These are phyloP conservation scores for Kentomonas sorsogonicus DNA, from an alignment of 208 protist genomes.

Conservation along the genomic window DNA sequence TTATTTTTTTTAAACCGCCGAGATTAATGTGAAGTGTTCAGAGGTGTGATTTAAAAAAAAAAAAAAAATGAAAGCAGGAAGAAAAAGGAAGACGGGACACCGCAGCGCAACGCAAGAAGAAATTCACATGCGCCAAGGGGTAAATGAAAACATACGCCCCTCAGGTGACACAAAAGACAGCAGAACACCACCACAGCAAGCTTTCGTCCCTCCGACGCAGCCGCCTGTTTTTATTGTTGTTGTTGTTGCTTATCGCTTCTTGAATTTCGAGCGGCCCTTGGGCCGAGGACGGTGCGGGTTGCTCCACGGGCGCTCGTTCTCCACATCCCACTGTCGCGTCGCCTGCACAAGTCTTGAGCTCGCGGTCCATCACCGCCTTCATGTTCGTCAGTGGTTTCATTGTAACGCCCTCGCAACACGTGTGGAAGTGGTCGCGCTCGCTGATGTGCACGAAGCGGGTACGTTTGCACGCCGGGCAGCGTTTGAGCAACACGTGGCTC, in stretches of 20 bases:
- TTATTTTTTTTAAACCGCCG: background rate
- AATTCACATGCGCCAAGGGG: background rate
- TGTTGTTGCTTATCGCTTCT: slow-evolving; percentile 44
- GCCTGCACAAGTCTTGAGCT: slow-evolving; percentile 51
- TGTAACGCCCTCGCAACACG: slow-evolving; percentile 73
- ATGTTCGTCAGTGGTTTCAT: slow-evolving; percentile 80
- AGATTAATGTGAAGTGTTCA: background rate
- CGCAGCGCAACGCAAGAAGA: background rate
- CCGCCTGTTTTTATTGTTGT: no score
- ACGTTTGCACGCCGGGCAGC: slow-evolving; percentile 68
- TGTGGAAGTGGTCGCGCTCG: slow-evolving; percentile 67
- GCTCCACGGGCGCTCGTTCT: slow-evolving; percentile 72
- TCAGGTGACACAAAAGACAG: background rate
- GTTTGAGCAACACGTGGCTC: slow-evolving; percentile 74
- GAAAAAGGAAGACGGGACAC: background rate
- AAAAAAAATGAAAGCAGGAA: slow-evolving; percentile 13
- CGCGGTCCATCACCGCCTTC: slow-evolving; percentile 69
- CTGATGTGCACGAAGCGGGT: slow-evolving; percentile 57
- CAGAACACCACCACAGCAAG: no score
- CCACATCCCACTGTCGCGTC: slow-evolving; percentile 75
- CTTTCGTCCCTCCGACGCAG: no score
- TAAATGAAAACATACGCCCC: background rate
- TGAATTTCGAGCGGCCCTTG: slow-evolving; percentile 84
- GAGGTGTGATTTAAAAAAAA: slow-evolving; percentile 9
- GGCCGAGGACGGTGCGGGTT: slow-evolving; percentile 76